These are phyloP conservation scores for Podaxis sp. DNA, from an alignment of 768 basidiomycete genomes.

Conservation along the genomic window DNA sequence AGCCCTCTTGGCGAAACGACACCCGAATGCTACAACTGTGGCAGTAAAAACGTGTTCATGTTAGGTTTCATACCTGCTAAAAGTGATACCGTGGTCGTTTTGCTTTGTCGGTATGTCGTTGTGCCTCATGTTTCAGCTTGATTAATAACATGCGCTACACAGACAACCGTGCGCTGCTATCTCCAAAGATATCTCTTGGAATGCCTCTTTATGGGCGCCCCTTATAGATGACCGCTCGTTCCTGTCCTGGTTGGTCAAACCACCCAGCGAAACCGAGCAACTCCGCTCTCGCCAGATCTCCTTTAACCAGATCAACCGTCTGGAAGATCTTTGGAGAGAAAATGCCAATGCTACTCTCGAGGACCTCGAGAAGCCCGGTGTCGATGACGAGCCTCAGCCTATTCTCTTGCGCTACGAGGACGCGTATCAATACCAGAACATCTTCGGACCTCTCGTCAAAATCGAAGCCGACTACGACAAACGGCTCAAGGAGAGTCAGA, in stretches of 20 bases:
- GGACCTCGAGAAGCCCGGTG: conserved; percentile 95
- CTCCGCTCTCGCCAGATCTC: conserved; percentile 96
- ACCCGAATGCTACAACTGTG: conserved; percentile 99
- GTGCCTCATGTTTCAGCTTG: conserved; percentile 7
- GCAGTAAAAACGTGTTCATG: conserved; percentile 99
- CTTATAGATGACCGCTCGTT: conserved; percentile 98
- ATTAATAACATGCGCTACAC: conserved; percentile 14
- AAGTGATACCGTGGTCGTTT: conserved; percentile 96
- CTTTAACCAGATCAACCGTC: conserved; percentile 93
- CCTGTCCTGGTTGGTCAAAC: conserved; percentile 98
- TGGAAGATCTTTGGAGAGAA: conserved; percentile 98
- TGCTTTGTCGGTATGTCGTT: conserved; percentile 83
- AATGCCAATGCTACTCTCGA: conserved; percentile 93
- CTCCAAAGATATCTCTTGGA: conserved; percentile 98
- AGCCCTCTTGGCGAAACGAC: conserved; percentile 95
- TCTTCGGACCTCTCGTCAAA: conserved; percentile 98
- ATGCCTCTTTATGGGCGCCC: conserved; percentile 95
- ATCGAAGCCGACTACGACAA: conserved; percentile 99
- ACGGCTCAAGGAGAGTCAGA: conserved; percentile 96
- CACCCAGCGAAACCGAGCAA: conserved; percentile 95
- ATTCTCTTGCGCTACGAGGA: conserved; percentile 93
- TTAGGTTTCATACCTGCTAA: conserved; percentile 99
- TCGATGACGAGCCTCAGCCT: conserved; percentile 96
- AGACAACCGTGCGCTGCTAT: conserved; percentile 98
- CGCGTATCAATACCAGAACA: conserved; percentile 99